Evolutionary conservation across 2,329 filamentous ascomycete genomes (phyloP).

Genomic region (Penicillium janthinellum): DNA sequence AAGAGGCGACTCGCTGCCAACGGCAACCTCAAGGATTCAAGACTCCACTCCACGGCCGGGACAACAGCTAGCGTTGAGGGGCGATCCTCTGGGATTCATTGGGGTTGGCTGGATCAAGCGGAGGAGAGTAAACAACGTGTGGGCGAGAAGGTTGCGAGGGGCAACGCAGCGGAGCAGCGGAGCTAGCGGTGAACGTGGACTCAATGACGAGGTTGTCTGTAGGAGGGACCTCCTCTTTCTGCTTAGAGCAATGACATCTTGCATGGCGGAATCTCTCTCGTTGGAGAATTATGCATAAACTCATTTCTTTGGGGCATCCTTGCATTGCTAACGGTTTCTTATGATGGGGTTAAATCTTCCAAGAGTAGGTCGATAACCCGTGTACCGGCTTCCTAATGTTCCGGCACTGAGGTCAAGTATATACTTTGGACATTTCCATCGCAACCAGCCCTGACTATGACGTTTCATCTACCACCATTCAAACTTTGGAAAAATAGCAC

Average conservation of each 20-base stretch:
- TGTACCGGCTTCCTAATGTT: background rate
- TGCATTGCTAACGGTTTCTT: background rate
- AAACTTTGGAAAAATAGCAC: background rate
- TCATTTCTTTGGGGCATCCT: background rate
- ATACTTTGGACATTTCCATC: background rate
- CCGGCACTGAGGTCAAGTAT: background rate
- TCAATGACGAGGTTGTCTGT: background rate
- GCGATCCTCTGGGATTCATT: constrained; percentile 28
- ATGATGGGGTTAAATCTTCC: background rate
- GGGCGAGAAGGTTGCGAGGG: constrained; percentile 34
- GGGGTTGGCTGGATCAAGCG: constrained; percentile 31
- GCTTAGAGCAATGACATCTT: background rate
- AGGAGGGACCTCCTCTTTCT: background rate
- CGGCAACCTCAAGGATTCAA: constrained; percentile 31
- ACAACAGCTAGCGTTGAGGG: constrained; percentile 22
- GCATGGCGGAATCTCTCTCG: background rate
- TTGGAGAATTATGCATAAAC: background rate
- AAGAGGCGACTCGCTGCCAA: constrained; percentile 23
- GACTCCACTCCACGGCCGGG: constrained; percentile 21
- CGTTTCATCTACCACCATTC: no score
- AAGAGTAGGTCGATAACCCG: background rate
- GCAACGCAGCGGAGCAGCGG: constrained; percentile 27
- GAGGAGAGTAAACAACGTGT: constrained; percentile 38
- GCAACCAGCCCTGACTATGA: background rate
- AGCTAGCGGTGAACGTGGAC: constrained; percentile 26